These are phyloP conservation scores for Eutrema heterophyllum DNA, from an alignment of 345 rosid genomes.

Conservation along the genomic window DNA sequence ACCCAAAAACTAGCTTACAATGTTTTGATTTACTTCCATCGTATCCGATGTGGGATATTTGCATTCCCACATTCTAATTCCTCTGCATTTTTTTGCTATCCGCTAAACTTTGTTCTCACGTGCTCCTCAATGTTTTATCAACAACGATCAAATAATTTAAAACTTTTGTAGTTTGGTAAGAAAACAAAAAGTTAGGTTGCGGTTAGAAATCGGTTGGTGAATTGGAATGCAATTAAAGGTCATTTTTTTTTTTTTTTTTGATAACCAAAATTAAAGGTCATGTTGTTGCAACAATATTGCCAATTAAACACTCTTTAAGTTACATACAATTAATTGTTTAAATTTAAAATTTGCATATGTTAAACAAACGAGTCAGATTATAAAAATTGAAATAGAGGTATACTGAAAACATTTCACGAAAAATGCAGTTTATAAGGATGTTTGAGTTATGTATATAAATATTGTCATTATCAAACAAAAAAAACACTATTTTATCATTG, in stretches of 20 bases:
- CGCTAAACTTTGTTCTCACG: not conserved
- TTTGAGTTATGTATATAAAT: too few relatives aligned
- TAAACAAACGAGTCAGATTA: not conserved
- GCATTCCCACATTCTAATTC: not conserved
- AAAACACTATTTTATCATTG: not conserved
- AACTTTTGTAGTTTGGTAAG: not conserved
- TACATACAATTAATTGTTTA: not conserved
- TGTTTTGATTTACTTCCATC: not conserved
- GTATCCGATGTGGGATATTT: not conserved
- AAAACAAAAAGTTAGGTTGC: not conserved
- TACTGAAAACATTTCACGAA: too few relatives aligned
- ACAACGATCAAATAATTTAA: not conserved
- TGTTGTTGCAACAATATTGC: conserved; percentile 6
- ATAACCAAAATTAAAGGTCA: conserved; percentile 16
- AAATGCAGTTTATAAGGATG: too few relatives aligned
- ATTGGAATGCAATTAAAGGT: conserved; percentile 14
- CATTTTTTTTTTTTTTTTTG: too few relatives aligned
- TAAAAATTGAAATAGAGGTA: not conserved
- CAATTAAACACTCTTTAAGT: conserved; percentile 2
- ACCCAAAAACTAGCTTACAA: too few relatives aligned
- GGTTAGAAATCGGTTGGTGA: conserved; percentile 6
- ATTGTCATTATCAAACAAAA: not conserved
- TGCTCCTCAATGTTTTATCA: not conserved
- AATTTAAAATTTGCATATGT: not conserved
- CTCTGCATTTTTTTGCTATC: not conserved